A percentile compares a stretch with the other conserved stretches of the same genome.
Conservation (phyloP, 1,139 yeast genomes). For the Tardiomyces blankii region DNA sequence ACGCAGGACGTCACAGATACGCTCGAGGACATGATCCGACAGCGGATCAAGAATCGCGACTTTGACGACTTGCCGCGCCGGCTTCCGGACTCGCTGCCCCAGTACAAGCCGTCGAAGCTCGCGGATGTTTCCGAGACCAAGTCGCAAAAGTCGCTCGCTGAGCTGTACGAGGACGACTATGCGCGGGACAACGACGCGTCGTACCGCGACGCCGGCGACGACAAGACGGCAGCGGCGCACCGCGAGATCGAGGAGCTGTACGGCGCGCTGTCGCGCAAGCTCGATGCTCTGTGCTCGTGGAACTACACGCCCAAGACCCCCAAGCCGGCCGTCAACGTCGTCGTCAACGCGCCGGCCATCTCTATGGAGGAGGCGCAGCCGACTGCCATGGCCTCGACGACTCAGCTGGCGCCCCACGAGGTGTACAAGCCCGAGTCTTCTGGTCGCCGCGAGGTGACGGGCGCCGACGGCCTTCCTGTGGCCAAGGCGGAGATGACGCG, state of each 20-base stretch:
- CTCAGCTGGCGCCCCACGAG: conserved; percentile 94
- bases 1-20: conserved; percentile 81
- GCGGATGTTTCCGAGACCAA: conserved; percentile 75
- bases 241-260: conserved; percentile 65
- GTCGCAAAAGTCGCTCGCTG: conserved; percentile 82
- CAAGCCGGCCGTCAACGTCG: conserved; percentile 67
- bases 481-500: conserved; percentile 75
- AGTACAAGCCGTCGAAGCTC: conserved; percentile 36
- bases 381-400: conserved; percentile 57
- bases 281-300: conserved; percentile 85
- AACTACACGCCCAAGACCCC: conserved; percentile 90
- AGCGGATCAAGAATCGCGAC: conserved; percentile 61
- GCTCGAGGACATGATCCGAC: conserved; percentile 77
- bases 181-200: conserved; percentile 31
- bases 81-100: conserved; percentile 39
- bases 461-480: conserved; percentile 73
- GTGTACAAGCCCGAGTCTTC: conserved; percentile 53
- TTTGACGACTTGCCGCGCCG: conserved; percentile 82
- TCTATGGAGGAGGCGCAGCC: conserved; percentile 98
- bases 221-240: conserved; percentile 51
- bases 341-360: conserved; percentile 70
- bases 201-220: conserved; percentile 37
- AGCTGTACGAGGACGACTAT: conserved; percentile 80
- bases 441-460: conserved; percentile 48
- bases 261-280: conserved; percentile 50